Evolutionary conservation across 1,284 basidiomycete genomes (phyloP).

Genomic region (Abortiporus biennis): DNA sequence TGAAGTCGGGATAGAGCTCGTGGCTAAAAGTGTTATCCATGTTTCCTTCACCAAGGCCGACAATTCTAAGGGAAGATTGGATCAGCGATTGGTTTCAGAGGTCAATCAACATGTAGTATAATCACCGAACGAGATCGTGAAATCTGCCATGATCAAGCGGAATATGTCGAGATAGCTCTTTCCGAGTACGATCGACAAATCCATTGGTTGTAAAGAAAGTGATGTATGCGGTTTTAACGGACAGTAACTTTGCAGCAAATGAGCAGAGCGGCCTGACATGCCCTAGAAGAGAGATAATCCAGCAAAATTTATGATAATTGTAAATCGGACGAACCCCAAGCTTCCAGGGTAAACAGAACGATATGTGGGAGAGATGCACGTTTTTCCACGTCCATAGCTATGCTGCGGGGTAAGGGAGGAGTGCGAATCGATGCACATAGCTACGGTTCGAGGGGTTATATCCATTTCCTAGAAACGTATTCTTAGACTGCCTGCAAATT

Average conservation of each 20-base stretch:
- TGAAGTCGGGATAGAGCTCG: constrained; percentile 8
- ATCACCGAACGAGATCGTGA: not conserved
- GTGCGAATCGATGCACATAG: too few relatives aligned
- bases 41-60: not conserved
- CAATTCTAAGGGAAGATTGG: not conserved
- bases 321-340: not conserved
- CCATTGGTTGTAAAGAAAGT: not conserved
- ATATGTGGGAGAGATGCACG: too few relatives aligned
- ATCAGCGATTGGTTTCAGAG: too few relatives aligned
- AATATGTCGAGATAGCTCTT: not conserved
- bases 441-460: too few relatives aligned
- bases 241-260: not conserved
- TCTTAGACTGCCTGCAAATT: too few relatives aligned
- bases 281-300: too few relatives aligned
- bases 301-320: too few relatives aligned
- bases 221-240: not conserved
- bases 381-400: too few relatives aligned
- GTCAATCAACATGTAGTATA: not conserved
- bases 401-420: too few relatives aligned
- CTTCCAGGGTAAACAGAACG: not conserved
- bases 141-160: not conserved
- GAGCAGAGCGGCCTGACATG: not conserved
- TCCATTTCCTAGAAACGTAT: too few relatives aligned
- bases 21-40: not conserved
- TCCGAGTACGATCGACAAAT: not conserved